phyloP scores from a whole-genome alignment of 306 rosid genomes.

The Cucumis sativus region Cucumber_9930_V3 NC_026659.2:7205001-7205500 shows the following conservation, averaged over 20 bases:
- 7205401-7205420: slow-evolving; percentile 91
- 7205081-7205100: slow-evolving; percentile 27
- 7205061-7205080: slow-evolving; percentile 39
- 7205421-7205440: slow-evolving; percentile 69
- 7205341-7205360: slow-evolving; percentile 17
- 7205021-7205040: slow-evolving; percentile 39
- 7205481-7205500: slow-evolving; percentile 67
- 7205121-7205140: slow-evolving; percentile 50
- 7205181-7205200: neutral
- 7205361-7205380: slow-evolving; percentile 30
- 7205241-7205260: slow-evolving; percentile 39
- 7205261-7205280: slow-evolving; percentile 26
- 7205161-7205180: neutral
- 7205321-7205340: slow-evolving; percentile 16
- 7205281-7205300: slow-evolving; percentile 16
- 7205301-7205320: slow-evolving; percentile 20
- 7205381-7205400: slow-evolving; percentile 49
- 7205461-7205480: slow-evolving; percentile 59
- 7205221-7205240: slow-evolving; percentile 35
- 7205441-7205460: slow-evolving; percentile 65
- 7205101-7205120: slow-evolving; percentile 51
- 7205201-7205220: neutral
- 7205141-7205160: neutral
- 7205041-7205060: slow-evolving; percentile 29
- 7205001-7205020: slow-evolving; percentile 65